Evolutionary conservation across 352 stramenopile species (phyloP).

Genomic region (Globisporangium megalacanthum): DNA sequence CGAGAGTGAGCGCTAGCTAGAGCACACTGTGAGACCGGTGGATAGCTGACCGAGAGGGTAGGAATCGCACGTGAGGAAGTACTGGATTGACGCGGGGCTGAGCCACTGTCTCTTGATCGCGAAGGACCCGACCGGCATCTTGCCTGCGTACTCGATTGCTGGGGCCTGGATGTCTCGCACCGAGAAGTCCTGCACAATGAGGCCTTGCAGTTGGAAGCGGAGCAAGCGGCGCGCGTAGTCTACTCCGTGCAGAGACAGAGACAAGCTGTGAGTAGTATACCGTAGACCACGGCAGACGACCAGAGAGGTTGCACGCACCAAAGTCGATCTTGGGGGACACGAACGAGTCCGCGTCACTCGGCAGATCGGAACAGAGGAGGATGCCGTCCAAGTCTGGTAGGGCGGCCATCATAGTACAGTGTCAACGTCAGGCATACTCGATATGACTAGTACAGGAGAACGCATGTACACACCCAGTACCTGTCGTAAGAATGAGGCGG

Average conservation of each 20-base stretch:
- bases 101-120: slow-evolving; percentile 35
- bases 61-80: slow-evolving; percentile 33
- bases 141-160: slow-evolving; percentile 17
- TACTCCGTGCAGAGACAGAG: slow-evolving; percentile 4
- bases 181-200: slow-evolving; percentile 21
- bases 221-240: slow-evolving; percentile 55
- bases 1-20: neutral
- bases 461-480: slow-evolving; percentile 5
- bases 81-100: slow-evolving; percentile 35
- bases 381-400: slow-evolving; percentile 32
- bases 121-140: slow-evolving; percentile 34
- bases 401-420: neutral
- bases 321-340: slow-evolving; percentile 23
- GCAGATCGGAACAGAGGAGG: slow-evolving; percentile 28
- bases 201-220: slow-evolving; percentile 35
- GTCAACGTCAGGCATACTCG: neutral
- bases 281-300: neutral
- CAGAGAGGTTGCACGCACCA: slow-evolving; percentile 13
- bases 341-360: neutral
- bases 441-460: neutral
- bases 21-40: neutral
- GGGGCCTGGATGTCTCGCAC: slow-evolving; percentile 22
- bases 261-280: neutral
- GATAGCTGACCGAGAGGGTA: neutral
- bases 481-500: slow-evolving; percentile 40